Percentiles rank a stretch among this genome's conserved stretches.
Evolutionary conservation across 805 yeast species (phyloP).

Genomic region (Tetrapisispora phaffii): DNA sequence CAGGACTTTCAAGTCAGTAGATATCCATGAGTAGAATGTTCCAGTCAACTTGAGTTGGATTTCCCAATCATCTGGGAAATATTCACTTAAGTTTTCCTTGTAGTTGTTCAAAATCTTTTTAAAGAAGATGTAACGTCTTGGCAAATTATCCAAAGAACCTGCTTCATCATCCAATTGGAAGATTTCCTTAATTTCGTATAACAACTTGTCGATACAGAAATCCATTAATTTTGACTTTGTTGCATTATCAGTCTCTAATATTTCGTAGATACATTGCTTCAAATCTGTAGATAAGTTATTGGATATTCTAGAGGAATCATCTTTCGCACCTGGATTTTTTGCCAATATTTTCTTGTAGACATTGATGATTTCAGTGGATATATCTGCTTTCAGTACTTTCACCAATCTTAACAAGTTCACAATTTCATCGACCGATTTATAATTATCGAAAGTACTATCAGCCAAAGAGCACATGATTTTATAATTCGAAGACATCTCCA

Average conservation of each 20-base stretch:
- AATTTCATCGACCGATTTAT: constrained; percentile 68
- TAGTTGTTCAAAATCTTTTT: constrained; percentile 56
- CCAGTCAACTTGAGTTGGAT: constrained; percentile 52
- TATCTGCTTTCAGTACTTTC: constrained; percentile 19
- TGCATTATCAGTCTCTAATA: constrained; percentile 57
- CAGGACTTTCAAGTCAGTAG: constrained; percentile 51
- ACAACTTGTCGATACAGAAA: constrained; percentile 63
- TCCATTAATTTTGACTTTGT: constrained; percentile 50
- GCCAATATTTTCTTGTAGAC: constrained; percentile 6
- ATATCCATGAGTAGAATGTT: constrained; percentile 59
- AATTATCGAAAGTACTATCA: constrained; percentile 40
- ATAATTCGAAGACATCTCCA: constrained; percentile 22
- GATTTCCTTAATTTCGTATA: constrained; percentile 65
- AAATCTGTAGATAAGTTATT: constrained; percentile 23
- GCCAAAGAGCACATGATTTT: constrained; percentile 27
- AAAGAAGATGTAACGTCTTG: constrained; percentile 73
- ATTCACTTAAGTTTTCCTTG: constrained; percentile 39
- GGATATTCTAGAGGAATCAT: constrained; percentile 3
- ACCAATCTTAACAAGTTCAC: constrained; percentile 24
- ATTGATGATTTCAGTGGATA: constrained; percentile 15
- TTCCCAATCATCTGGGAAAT: constrained; percentile 67
- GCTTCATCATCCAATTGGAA: constrained; percentile 84
- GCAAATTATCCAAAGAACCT: constrained; percentile 80
- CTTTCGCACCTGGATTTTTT: neutral
- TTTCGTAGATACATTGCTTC: constrained; percentile 54